Evolutionary conservation across 257 asterid species (phyloP).

Genomic region (Vinca minor): DNA sequence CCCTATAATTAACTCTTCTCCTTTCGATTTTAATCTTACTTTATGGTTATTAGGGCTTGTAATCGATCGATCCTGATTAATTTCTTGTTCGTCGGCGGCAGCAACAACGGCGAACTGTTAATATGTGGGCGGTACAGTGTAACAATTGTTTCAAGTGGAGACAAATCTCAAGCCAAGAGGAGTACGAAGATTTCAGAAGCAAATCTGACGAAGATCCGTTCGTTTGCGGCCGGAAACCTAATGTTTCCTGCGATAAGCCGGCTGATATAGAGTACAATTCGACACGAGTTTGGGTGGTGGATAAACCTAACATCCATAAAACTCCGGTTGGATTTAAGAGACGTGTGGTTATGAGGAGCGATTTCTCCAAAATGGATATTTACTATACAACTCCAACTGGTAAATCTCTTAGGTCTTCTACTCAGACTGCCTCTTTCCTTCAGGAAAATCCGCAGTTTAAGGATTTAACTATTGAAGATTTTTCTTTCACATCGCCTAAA

Average conservation of each 20-base stretch:
- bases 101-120: background rate
- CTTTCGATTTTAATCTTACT: too few relatives aligned
- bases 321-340: slow-evolving; percentile 51
- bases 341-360: slow-evolving; percentile 29
- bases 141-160: slow-evolving; percentile 52
- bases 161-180: slow-evolving; percentile 30
- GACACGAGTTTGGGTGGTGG: slow-evolving; percentile 41
- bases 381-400: slow-evolving; percentile 48
- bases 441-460: slow-evolving; percentile 28
- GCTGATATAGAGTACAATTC: slow-evolving; percentile 37
- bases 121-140: slow-evolving; percentile 43
- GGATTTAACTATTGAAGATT: slow-evolving; percentile 25
- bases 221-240: slow-evolving; percentile 28
- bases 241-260: slow-evolving; percentile 35
- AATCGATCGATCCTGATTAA: too few relatives aligned
- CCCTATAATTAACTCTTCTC: too few relatives aligned
- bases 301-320: slow-evolving; percentile 49
- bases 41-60: too few relatives aligned
- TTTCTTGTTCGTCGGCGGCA: too few relatives aligned
- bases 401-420: slow-evolving; percentile 30
- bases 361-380: slow-evolving; percentile 34
- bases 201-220: slow-evolving; percentile 43
- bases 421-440: slow-evolving; percentile 35
- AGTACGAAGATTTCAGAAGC: slow-evolving; percentile 50
- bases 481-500: slow-evolving; percentile 26